Base-by-base conservation (phyloP, 1,284 basidiomycete genomes). In the Marasmius sp. region DNA sequence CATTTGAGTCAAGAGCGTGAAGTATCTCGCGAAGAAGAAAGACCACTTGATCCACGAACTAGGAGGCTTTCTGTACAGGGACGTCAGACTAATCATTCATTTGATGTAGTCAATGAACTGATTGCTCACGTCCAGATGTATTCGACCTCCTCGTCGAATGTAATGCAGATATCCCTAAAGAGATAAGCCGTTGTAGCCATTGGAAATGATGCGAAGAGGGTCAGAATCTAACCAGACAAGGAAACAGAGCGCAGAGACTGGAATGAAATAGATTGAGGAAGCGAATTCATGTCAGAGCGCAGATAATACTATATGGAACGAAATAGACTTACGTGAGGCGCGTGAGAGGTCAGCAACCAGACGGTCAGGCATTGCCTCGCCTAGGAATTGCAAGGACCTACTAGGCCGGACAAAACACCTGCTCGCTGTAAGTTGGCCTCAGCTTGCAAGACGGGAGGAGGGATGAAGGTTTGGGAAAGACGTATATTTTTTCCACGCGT, bases 1-100 rank as follows among this genome's bases (percentile, higher is more conserved):
- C 69, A 70, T 34, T 27, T 66, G 65, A 18, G 60, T 54, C 10
- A 57, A 58, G 11, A 70, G 61, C 33, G 69, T 57, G 51, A 68
- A 68, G 52, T 70, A 70, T 2, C 69, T 68, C 58, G 66, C 61
- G 48, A 70, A 64, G 12, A 70, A 55, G 58, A 65, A 70, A 3
- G 58, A 61, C 61, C 62, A 61, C 64, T 69, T 70, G 33, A 69
- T 63, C 69, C 69, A 70, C 5, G 66, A 61, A 22, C 56, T 63
- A 36, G 55, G 56, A 27, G 69, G 67, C 57, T 70, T 69, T 20
- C 67, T 70, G 57, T 38, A 10, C 12, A 51, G 58, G 12, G 14
- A 38, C 11, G 12, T 27, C 2, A 14, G 50, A 27, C 20, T 41
- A 39, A 14, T 18, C 14, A 57, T 34, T 18, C 14, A 57, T 34